A percentile compares a stretch with the other conserved stretches of the same genome.
Evolutionary conservation across 1,284 basidiomycete species (phyloP).

Genomic region (Mycocalia duriaeana): DNA sequence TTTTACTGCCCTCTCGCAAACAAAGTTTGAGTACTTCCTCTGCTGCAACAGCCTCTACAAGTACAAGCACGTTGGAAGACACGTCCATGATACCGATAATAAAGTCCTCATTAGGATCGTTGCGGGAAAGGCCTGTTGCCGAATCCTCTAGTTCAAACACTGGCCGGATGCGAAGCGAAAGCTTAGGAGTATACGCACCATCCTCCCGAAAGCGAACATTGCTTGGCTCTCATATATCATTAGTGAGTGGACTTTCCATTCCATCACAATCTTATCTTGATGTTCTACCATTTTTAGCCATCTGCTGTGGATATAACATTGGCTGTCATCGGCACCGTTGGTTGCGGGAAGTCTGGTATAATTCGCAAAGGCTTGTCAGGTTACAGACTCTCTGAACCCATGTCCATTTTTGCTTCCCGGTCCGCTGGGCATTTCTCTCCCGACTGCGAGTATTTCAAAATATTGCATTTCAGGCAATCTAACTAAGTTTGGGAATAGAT

Average conservation of each 20-base stretch:
- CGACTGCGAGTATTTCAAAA: constrained; percentile 33
- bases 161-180: constrained; percentile 52
- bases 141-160: constrained; percentile 21
- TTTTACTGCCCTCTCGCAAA: constrained; percentile 50
- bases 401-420: constrained; percentile 18
- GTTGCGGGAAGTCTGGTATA: constrained; percentile 69
- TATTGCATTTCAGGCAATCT: neutral
- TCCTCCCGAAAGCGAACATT: constrained; percentile 28
- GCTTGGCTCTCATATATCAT: constrained; percentile 36
- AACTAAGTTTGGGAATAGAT: constrained; percentile 29
- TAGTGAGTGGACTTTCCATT: no score
- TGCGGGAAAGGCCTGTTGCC: constrained; percentile 16
- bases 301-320: constrained; percentile 39
- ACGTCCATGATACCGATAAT: neutral
- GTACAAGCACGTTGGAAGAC: constrained; percentile 24
- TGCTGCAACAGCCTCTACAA: constrained; percentile 25
- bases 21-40: constrained; percentile 35
- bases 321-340: constrained; percentile 60
- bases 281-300: no score
- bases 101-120: neutral
- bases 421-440: constrained; percentile 30
- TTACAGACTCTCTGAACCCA: constrained; percentile 47
- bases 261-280: no score
- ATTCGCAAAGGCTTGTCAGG: constrained; percentile 64
- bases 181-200: constrained; percentile 40